Conservation (phyloP, 805 yeast species). For the Candida vartiovaarae region DNA sequence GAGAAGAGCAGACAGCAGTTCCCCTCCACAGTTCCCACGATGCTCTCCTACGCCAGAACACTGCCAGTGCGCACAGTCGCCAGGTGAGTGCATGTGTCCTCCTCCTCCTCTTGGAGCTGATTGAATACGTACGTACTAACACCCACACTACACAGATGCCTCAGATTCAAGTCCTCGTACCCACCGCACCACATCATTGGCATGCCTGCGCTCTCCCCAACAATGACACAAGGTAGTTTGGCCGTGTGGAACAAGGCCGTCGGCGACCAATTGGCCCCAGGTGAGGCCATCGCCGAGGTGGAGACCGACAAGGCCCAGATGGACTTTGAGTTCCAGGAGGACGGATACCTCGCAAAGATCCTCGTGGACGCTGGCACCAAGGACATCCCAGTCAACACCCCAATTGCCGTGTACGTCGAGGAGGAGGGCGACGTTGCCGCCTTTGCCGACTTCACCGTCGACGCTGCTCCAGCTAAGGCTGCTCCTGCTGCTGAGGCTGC, state of each 20-base stretch:
- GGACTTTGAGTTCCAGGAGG: slow-evolving; percentile 98
- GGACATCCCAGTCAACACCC: slow-evolving; percentile 90
- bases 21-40: neutral
- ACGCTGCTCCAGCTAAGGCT: slow-evolving; percentile 42
- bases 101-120: neutral
- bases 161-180: slow-evolving; percentile 32
- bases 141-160: neutral
- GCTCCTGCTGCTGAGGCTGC: slow-evolving; percentile 16
- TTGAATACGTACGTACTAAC: neutral
- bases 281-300: slow-evolving; percentile 92
- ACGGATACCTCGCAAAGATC: slow-evolving; percentile 85
- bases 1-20: neutral
- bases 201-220: slow-evolving; percentile 99
- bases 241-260: slow-evolving; percentile 85
- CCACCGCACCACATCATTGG: slow-evolving; percentile 84
- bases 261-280: slow-evolving; percentile 85
- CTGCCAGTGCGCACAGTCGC: slow-evolving; percentile 2
- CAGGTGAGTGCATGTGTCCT: slow-evolving; percentile 1
- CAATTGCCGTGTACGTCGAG: slow-evolving; percentile 95
- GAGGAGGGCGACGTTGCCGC: slow-evolving; percentile 79
- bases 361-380: slow-evolving; percentile 77
- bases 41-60: slow-evolving; percentile 3
- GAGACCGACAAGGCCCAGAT: slow-evolving; percentile 97
- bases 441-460: slow-evolving; percentile 80
- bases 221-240: slow-evolving; percentile 94